Evolutionary conservation across 345 rosid genomes (phyloP).

Genomic region (Bretschneidera sinensis): DNA sequence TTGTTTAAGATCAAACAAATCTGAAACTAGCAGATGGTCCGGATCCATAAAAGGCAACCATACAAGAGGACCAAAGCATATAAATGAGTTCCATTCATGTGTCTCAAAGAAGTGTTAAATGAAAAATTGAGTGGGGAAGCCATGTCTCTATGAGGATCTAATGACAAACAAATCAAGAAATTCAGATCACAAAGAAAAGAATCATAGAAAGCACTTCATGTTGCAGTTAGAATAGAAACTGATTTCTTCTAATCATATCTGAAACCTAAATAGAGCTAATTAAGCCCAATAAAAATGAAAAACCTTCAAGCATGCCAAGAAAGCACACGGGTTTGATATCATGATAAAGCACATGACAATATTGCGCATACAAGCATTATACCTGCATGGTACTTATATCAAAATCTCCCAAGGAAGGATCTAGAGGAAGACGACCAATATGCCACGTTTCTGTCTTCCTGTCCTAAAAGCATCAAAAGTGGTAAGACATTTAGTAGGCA

Average conservation of each 20-base stretch:
- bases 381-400: constrained; percentile 80
- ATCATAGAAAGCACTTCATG: too few species aligned
- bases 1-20: background rate
- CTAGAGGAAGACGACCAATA: constrained; percentile 45
- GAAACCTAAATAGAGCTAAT: background rate
- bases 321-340: background rate
- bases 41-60: too few species aligned
- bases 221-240: background rate
- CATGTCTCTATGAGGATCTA: background rate
- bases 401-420: constrained; percentile 47
- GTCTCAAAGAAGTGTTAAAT: too few species aligned
- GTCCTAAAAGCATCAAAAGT: constrained; percentile 42
- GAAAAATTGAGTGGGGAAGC: too few species aligned
- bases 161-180: background rate
- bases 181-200: background rate
- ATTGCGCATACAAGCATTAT: background rate
- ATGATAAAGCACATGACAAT: background rate
- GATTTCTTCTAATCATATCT: background rate
- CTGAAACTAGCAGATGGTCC: background rate
- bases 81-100: too few species aligned
- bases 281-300: background rate
- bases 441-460: constrained; percentile 45
- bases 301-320: background rate
- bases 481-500: constrained; percentile 4
- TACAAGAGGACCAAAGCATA: too few species aligned